Evolutionary conservation across 2,329 filamentous ascomycete species (phyloP).

Genomic region (Alternaria sp.): DNA sequence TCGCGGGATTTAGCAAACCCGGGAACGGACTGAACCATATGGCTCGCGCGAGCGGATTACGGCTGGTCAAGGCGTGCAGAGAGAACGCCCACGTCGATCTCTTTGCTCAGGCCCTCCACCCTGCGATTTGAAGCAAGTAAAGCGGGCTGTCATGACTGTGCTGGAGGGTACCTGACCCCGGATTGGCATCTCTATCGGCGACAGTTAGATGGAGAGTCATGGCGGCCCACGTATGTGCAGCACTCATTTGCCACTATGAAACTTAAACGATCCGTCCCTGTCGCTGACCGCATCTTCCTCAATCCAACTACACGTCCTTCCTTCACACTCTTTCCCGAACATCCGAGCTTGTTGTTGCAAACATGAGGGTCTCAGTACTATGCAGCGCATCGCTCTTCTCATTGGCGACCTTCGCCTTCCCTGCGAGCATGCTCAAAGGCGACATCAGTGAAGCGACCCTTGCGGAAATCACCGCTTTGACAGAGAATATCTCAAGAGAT

Average conservation of each 20-base stretch:
- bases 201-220: background rate
- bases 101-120: background rate
- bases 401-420: slow-evolving; percentile 17
- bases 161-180: background rate
- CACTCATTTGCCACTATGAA: slow-evolving; percentile 1
- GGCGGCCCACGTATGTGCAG: background rate
- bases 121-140: background rate
- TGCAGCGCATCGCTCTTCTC: slow-evolving; percentile 17
- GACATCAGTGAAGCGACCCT: slow-evolving; percentile 17
- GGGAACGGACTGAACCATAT: slow-evolving; percentile 1
- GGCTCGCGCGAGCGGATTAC: slow-evolving; percentile 5
- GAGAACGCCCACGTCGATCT: background rate
- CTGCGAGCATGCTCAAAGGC: slow-evolving; percentile 16
- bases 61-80: background rate
- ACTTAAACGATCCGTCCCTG: background rate
- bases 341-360: slow-evolving; percentile 1
- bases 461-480: slow-evolving; percentile 17
- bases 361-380: slow-evolving; percentile 17
- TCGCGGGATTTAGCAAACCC: slow-evolving; percentile 3
- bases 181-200: slow-evolving; percentile 3
- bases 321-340: slow-evolving; percentile 1
- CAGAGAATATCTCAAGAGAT: slow-evolving; percentile 17
- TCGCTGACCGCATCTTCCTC: background rate
- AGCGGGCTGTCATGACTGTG: slow-evolving; percentile 1
- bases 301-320: background rate